A percentile compares a stretch with the other conserved stretches of the same genome.
phyloP scores from a whole-genome alignment of 2,329 filamentous ascomycete species.

The Periconia sp. region DNA sequence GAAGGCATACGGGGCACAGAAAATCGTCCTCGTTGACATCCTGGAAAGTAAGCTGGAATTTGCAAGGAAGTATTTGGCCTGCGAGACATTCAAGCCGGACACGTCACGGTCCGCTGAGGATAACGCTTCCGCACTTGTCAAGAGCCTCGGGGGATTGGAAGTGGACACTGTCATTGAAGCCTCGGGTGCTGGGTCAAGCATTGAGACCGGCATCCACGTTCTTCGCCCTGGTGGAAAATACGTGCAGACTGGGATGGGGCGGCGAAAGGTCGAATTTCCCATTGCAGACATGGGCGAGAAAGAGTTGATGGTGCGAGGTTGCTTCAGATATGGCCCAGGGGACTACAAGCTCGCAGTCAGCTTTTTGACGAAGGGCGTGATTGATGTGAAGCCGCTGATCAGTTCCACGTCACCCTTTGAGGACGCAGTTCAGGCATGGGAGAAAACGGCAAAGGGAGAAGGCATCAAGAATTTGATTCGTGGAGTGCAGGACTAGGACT shows the following conservation, averaged over 20 bases:
- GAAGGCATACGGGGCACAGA: conserved; percentile 69
- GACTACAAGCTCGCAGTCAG: conserved; percentile 40
- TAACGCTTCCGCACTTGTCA: conserved; percentile 59
- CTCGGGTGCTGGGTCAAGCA: conserved; percentile 88
- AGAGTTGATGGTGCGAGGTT: conserved; percentile 65
- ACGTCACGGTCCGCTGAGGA: conserved; percentile 67
- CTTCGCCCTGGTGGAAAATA: conserved; percentile 93
- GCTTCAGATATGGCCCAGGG: conserved; percentile 39
- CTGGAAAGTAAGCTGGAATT: conserved; percentile 82
- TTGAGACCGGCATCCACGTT: conserved; percentile 83
- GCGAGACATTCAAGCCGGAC: conserved; percentile 73
- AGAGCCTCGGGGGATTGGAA: conserved; percentile 72
- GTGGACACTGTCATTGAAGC: conserved; percentile 85
- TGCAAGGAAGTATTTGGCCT: conserved; percentile 78
- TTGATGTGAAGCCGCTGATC: conserved; percentile 37
- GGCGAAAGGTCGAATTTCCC: conserved; percentile 88
- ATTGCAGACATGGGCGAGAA: conserved; percentile 90
- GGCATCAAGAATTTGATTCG: conserved; percentile 44
- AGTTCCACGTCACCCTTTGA: conserved; percentile 37
- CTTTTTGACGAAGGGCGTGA: conserved; percentile 25
- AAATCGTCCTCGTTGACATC: conserved; percentile 90
- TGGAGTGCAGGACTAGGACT: conserved; percentile 33
- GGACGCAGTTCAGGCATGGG: conserved; percentile 36
- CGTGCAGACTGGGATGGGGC: conserved; percentile 92
- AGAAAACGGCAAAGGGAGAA: conserved; percentile 36